Conservation (phyloP, 345 rosid species). For the Salix purpurea region DNA sequence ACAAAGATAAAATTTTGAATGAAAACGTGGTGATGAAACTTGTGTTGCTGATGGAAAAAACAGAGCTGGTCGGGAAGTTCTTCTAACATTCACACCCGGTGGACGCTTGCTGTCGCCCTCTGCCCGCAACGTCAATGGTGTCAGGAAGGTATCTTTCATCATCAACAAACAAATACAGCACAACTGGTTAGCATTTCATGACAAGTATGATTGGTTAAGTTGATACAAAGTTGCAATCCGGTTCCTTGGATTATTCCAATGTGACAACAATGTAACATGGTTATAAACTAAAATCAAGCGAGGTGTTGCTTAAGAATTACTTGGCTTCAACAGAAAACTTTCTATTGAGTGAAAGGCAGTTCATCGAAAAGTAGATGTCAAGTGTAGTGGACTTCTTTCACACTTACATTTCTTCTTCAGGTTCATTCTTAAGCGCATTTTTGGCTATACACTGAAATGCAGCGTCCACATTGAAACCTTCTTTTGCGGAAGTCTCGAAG, state of each 20-base stretch:
- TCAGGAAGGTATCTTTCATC: conserved; percentile 63
- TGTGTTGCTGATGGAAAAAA: not conserved
- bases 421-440: conserved; percentile 83
- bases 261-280: not conserved
- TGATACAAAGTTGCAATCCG: not conserved
- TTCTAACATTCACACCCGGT: conserved; percentile 68
- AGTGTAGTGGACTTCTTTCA: not conserved
- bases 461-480: conserved; percentile 83
- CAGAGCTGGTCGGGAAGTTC: not conserved
- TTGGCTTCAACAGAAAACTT: not conserved
- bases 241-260: not conserved
- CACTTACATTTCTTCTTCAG: conserved; percentile 80
- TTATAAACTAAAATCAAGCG: not conserved
- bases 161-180: conserved; percentile 14
- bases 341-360: not conserved
- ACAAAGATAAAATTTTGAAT: not conserved
- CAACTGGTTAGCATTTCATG: not conserved
- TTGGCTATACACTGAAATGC: conserved; percentile 83
- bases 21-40: not conserved
- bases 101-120: conserved; percentile 56
- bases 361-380: not conserved
- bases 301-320: not conserved
- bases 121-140: conserved; percentile 58
- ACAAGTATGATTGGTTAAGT: not conserved
- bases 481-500: conserved; percentile 90